Base-by-base conservation (phyloP, 2,329 filamentous ascomycete genomes). In the Dothistroma septosporum region DNA sequence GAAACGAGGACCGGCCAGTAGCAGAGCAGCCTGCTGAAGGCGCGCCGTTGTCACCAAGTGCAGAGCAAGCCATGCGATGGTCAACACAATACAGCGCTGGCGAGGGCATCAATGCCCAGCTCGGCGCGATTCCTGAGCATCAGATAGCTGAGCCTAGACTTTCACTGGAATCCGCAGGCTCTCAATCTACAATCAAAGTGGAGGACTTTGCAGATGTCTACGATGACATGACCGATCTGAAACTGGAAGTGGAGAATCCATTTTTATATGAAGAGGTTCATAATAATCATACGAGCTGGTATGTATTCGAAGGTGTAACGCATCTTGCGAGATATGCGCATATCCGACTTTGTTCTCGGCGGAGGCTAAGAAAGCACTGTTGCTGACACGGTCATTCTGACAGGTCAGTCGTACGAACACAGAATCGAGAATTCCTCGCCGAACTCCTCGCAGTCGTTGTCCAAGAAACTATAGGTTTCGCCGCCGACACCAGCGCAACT, bases 391-490 rank as follows among this genome's bases (percentile, higher is more conserved):
- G 6, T 28, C 24, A 28, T 28, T 28, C 24, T 28, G 6, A 28
- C 2, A 28, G 24, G 24, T 53, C 50, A 11, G 74, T 79, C 9
- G 52, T 83, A 24, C 77, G 82, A 22, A 79, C 80, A 0, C 76
- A 79, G 37, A 79, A 82, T 65, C 77, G 81, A 11, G 82, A 84
- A 66, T 79, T 80, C 31, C 73, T 83, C 1, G 82, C 82, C 1
- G 82, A 85, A 63, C 76, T 80, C 1, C 75, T 85, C 9, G 81
- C 77, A 2, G 80, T 81, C 60, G 60, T 71, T 12, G 60, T 72
- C 0, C 64, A 71, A 46, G 53, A 70, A 0, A 69, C 66, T 7
- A 75, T 84, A 22, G 82, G 82, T 6, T 79, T 85, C 61, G 79
- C 76, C 53, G 77, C 78, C 12, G 79, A 83, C 58, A 72, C 83